Base-by-base conservation (phyloP, 106 monocot species). In the Narthecium ossifragum region DNA sequence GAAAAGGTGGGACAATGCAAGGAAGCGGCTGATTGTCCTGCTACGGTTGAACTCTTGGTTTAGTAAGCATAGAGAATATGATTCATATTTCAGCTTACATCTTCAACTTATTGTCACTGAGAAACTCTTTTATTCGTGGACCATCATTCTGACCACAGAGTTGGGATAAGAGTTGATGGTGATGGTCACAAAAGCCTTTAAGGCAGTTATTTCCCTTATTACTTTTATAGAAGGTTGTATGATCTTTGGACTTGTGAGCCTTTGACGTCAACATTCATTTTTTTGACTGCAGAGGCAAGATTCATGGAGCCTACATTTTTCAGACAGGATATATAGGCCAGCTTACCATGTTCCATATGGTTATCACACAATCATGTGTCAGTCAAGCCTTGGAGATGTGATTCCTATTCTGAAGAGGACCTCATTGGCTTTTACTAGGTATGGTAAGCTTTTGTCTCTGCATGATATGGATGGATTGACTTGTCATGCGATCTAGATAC, bases 211-310 rank as follows among this genome's bases (percentile, higher is more conserved):
- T 36, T 36, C 5, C 7, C 10, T 36, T 5, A 5, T 36, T 36
- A 6, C 5, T 36, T 36, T 36, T 36, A 36, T 36, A 36, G 7
- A 36, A 5, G 1, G 49, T 49, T 24, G 0, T 49, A 3, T 33
- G n/a, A 57, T 57, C 0, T 1, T 32, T 34, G 31, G 32, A 31
- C 4, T 12, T 34, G 3, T 2, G 31, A 3, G 29, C 28, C 20
- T 57, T 4, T 32, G 7, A 33, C 31, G 28, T 18, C 0, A 32
- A 3, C 17, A 13, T 65, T 15, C 23, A 18, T 34, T 43, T 3
- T 57, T 63, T 68, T 68, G 17, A 46, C 22, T 82, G 64, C 74
- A 92, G 91, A 43, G 62, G 26, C 76, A 72, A 51, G 74, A 77
- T 46, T 20, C 21, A 48, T 82, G 75, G 75, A 67, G 48, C 48